Evolutionary conservation across 225 moss, liverwort and hornwort genomes (phyloP).

Genomic region (Anthoceros angustus): DNA sequence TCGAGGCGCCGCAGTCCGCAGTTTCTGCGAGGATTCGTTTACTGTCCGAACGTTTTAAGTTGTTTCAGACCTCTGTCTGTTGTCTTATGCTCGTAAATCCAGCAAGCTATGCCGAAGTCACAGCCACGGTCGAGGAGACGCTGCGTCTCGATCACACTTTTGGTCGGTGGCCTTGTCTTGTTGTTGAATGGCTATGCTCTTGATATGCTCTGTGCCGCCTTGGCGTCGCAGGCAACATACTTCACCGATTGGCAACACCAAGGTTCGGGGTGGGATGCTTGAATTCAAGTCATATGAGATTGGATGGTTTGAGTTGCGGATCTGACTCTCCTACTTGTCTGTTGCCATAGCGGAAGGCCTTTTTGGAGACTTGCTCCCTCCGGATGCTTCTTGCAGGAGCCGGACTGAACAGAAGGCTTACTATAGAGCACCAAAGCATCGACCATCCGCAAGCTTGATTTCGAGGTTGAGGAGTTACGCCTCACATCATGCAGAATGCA

Average conservation of each 20-base stretch:
- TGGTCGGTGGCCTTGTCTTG: neutral
- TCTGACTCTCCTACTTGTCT: no score
- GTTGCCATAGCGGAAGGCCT: neutral
- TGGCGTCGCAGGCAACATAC: neutral
- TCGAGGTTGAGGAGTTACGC: neutral
- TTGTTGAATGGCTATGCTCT: neutral
- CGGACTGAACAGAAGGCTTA: neutral
- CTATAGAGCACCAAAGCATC: neutral
- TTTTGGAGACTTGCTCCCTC: neutral
- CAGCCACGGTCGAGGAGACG: neutral
- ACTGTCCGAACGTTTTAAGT: no score
- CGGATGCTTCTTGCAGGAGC: neutral
- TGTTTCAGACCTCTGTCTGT: no score
- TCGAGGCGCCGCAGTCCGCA: no score
- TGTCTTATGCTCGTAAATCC: no score
- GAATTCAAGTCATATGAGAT: no score
- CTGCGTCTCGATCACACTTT: neutral
- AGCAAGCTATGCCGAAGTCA: neutral
- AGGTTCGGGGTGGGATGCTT: neutral
- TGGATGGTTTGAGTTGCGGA: no score
- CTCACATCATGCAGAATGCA: neutral
- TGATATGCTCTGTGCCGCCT: neutral
- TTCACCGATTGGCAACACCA: neutral
- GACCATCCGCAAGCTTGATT: neutral
- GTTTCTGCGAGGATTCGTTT: no score